phyloP scores from a whole-genome alignment of 257 asterid genomes.

The Rhazya stricta region DNA sequence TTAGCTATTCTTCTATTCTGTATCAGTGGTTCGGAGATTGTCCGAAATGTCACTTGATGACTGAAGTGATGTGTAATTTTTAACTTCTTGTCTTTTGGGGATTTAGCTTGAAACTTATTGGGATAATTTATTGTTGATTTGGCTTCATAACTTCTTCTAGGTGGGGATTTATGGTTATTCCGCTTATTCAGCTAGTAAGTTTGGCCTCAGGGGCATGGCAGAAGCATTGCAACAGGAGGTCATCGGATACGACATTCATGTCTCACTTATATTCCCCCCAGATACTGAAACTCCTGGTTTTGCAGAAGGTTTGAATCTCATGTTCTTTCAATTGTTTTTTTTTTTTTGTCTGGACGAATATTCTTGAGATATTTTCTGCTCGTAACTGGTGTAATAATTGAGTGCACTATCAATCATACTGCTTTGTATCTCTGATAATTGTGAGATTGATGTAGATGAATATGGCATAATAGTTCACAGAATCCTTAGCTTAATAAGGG shows the following conservation, averaged over 20 bases:
- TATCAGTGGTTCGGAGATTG: not conserved
- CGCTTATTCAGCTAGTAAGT: constrained; percentile 94
- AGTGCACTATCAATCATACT: not conserved
- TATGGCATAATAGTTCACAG: not conserved
- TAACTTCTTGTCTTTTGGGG: not conserved
- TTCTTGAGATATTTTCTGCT: not conserved
- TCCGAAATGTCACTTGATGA: not conserved
- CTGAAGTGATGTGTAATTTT: not conserved
- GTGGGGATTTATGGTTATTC: constrained; percentile 95
- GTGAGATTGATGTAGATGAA: not conserved
- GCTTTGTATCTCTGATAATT: not conserved
- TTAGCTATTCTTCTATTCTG: not conserved
- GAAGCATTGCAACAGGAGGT: constrained; percentile 93
- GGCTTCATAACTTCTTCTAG: constrained; percentile 28
- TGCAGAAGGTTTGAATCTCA: constrained; percentile 52
- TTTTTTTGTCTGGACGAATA: not conserved
- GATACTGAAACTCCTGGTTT: constrained; percentile 97
- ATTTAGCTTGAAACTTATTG: not conserved
- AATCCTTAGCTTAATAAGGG: not conserved
- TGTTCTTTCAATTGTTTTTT: not conserved
- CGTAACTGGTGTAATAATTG: not conserved
- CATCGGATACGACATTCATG: constrained; percentile 72
- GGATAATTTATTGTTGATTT: constrained; percentile 12
- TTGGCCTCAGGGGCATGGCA: constrained; percentile 93
- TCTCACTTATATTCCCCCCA: constrained; percentile 89